Conservation (phyloP, 1,284 basidiomycete species). For the Leccinum subfulvum region DNA sequence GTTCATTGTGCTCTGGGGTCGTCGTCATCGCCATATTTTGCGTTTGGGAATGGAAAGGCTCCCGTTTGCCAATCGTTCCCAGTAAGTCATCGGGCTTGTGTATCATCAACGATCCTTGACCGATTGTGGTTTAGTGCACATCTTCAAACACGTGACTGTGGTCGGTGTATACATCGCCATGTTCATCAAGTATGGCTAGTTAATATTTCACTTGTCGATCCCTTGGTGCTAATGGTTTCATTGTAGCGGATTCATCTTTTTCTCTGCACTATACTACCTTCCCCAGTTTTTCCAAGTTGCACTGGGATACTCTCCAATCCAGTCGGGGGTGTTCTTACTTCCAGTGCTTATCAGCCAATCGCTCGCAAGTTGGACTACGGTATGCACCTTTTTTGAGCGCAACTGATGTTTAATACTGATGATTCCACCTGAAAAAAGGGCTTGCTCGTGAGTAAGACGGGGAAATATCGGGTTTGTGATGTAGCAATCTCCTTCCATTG, state of each 20-base stretch:
- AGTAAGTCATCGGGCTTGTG: slow-evolving; percentile 40
- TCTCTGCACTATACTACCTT: slow-evolving; percentile 61
- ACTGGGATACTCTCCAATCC: slow-evolving; percentile 44
- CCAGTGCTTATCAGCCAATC: slow-evolving; percentile 55
- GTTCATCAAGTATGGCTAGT: slow-evolving; percentile 53
- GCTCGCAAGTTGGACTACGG: slow-evolving; percentile 52
- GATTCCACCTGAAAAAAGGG: slow-evolving; percentile 41
- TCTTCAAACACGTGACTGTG: slow-evolving; percentile 72
- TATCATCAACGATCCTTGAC: background rate
- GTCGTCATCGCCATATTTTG: slow-evolving; percentile 59
- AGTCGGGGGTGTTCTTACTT: slow-evolving; percentile 34
- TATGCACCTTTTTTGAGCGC: slow-evolving; percentile 30
- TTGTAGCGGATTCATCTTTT: slow-evolving; percentile 56
- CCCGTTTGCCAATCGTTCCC: slow-evolving; percentile 66
- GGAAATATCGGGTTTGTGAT: slow-evolving; percentile 54
- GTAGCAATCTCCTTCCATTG: background rate
- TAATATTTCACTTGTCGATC: background rate
- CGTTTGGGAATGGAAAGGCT: slow-evolving; percentile 71
- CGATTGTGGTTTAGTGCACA: slow-evolving; percentile 50
- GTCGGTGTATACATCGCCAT: slow-evolving; percentile 67
- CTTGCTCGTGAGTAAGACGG: slow-evolving; percentile 62
- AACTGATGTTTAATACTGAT: slow-evolving; percentile 7
- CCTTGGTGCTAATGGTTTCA: background rate
- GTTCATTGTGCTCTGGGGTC: slow-evolving; percentile 57
- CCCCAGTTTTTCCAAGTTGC: slow-evolving; percentile 78